These are phyloP conservation scores for Penicillium pulvis DNA, from an alignment of 495 filamentous ascomycete species.

Conservation along the genomic window DNA sequence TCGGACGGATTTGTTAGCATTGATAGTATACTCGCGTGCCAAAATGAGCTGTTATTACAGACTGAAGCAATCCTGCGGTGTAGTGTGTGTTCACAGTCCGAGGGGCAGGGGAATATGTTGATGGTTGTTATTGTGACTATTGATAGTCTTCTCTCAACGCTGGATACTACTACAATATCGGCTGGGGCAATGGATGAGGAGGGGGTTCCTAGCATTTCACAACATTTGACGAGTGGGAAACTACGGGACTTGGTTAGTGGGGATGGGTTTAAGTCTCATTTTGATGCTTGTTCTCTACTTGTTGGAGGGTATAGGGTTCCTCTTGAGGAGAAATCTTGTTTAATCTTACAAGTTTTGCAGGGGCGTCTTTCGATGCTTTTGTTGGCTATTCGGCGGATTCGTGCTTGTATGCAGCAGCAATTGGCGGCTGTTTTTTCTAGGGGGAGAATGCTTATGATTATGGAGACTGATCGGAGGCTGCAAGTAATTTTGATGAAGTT, in stretches of 20 bases:
- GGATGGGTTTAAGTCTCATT: constrained; percentile 24
- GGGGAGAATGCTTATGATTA: constrained; percentile 39
- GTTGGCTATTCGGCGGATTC: constrained; percentile 30
- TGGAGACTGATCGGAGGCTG: constrained; percentile 40
- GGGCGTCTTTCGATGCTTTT: constrained; percentile 30
- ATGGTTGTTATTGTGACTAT: constrained; percentile 39
- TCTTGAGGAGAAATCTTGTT: constrained; percentile 35
- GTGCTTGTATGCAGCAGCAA: constrained; percentile 31
- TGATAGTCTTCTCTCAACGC: constrained; percentile 34
- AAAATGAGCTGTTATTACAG: constrained; percentile 32
- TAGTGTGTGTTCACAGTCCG: constrained; percentile 28
- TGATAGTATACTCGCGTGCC: constrained; percentile 34
- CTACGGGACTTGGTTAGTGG: background rate
- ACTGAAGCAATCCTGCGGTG: constrained; percentile 37
- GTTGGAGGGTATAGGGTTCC: constrained; percentile 36
- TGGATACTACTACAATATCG: constrained; percentile 27
- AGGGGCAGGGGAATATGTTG: constrained; percentile 31
- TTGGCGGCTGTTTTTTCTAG: constrained; percentile 22
- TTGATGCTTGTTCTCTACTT: constrained; percentile 32
- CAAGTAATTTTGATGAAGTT: constrained; percentile 39
- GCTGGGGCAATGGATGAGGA: constrained; percentile 1
- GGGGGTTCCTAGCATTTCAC: background rate
- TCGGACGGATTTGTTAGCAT: constrained; percentile 24
- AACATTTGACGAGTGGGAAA: background rate
- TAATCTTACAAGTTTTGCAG: constrained; percentile 37